Base-by-base conservation (phyloP, 2,329 filamentous ascomycete genomes). In the Phaeomoniella chlamydospora region DNA sequence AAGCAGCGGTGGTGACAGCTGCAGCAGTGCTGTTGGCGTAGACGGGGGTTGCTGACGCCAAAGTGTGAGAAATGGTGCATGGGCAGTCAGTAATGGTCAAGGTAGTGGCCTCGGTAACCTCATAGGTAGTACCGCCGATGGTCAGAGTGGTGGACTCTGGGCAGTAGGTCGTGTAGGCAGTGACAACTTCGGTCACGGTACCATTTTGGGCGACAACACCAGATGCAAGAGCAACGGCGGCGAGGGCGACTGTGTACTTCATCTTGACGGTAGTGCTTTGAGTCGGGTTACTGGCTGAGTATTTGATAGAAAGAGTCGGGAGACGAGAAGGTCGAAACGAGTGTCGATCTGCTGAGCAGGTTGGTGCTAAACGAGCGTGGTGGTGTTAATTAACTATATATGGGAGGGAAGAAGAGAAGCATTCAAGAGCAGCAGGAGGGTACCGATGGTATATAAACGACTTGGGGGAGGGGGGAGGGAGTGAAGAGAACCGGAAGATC, bases 21-120 rank as follows among this genome's bases (percentile, higher is more conserved):
- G 17, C 15, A 17, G 12, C 5, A 15, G 12, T 11, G 18, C 6
- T 35, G 33, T 9, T 9, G 9, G 5, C 17, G 9, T 5, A 13
- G 26, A 15, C 18, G 11, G 38, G 37, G n/a, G 35, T 18, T 18
- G 18, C 18, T 19, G 41, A 39, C 36, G 40, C 44, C 37, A 38
- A 38, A 38, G 43, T 44, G 35, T 38, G 46, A 35, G 43, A 43
- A 36, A 48, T 37, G 26, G 48, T 50, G 43, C 41, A 50, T 22
- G 48, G 47, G 39, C 48, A 46, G 43, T 47, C 41, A 32, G 46
- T 47, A 44, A 50, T 45, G 33, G 48, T 50, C 31, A 49, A 31
- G 33, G 47, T 48, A 17, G 46, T 49, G 31, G 45, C 39, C 29
- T 37, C 33, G 16, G 44, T 42, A 33, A 47, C 40, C 18, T 42